Evolutionary conservation across 805 yeast species (phyloP).

Genomic region (Metschnikowia reukaufii): DNA sequence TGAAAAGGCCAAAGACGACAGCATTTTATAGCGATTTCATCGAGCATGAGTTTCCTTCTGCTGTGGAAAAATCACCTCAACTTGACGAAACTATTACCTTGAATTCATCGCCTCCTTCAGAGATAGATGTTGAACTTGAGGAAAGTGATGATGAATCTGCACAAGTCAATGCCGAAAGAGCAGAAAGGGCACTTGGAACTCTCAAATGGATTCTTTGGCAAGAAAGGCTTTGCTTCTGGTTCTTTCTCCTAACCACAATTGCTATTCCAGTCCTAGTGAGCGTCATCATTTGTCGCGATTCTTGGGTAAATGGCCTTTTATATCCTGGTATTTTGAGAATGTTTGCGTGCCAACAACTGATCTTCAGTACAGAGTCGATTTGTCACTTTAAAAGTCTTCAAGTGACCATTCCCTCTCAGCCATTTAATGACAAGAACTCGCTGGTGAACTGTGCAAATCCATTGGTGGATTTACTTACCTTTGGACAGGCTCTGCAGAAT

Average conservation of each 20-base stretch:
- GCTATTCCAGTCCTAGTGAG: constrained; percentile 32
- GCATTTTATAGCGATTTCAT: constrained; percentile 35
- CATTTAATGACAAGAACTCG: constrained; percentile 59
- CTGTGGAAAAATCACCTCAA: background rate
- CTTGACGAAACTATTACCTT: constrained; percentile 1
- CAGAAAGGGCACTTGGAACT: constrained; percentile 14
- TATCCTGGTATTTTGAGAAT: constrained; percentile 78
- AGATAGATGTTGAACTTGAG: constrained; percentile 7
- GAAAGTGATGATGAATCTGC: constrained; percentile 12
- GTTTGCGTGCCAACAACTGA: constrained; percentile 73
- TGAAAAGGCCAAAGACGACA: constrained; percentile 53
- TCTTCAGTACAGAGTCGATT: constrained; percentile 74
- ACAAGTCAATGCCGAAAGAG: constrained; percentile 7
- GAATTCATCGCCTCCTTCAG: constrained; percentile 1
- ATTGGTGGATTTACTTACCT: constrained; percentile 61
- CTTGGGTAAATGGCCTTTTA: constrained; percentile 41
- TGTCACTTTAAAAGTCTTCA: constrained; percentile 70
- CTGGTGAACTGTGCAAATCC: constrained; percentile 63
- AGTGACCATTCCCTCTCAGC: constrained; percentile 59
- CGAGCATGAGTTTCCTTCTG: constrained; percentile 36
- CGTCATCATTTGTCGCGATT: constrained; percentile 28
- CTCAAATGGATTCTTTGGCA: constrained; percentile 37
- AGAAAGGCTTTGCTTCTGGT: constrained; percentile 25
- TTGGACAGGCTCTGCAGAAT: constrained; percentile 91
- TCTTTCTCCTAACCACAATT: constrained; percentile 32